Conservation (phyloP, 129 eudicot genomes). For the Gnaphalium uliginosum region DNA sequence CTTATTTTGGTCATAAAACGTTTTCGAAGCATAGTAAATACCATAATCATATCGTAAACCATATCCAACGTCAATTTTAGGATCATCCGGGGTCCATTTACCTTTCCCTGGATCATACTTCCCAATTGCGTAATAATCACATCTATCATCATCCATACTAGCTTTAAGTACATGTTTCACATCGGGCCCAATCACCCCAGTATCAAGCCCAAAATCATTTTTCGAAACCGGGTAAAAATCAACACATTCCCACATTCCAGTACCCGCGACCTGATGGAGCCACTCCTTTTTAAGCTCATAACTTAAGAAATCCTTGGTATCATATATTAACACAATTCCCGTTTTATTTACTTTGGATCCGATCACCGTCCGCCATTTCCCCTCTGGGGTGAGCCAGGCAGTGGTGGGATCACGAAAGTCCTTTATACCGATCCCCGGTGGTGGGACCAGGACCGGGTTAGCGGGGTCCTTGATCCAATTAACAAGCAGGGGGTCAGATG, state of each 20-base stretch:
- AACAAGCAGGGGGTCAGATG: slow-evolving; percentile 64
- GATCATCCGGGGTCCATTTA: slow-evolving; percentile 71
- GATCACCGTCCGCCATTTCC: slow-evolving; percentile 67
- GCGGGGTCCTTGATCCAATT: slow-evolving; percentile 68
- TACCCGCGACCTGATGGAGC: slow-evolving; percentile 62
- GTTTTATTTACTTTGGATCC: slow-evolving; percentile 68
- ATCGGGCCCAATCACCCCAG: slow-evolving; percentile 45
- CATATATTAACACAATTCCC: slow-evolving; percentile 67
- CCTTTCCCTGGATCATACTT: slow-evolving; percentile 42
- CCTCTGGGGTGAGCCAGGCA: slow-evolving; percentile 70
- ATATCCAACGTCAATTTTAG: slow-evolving; percentile 59
- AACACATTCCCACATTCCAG: slow-evolving; percentile 96
- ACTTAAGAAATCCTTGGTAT: slow-evolving; percentile 56
- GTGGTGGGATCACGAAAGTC: slow-evolving; percentile 90
- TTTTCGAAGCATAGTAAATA: slow-evolving; percentile 77
- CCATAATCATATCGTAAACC: slow-evolving; percentile 87
- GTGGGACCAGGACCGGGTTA: slow-evolving; percentile 76
- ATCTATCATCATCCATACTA: slow-evolving; percentile 69
- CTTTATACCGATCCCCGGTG: slow-evolving; percentile 46
- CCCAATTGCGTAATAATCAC: slow-evolving; percentile 78
- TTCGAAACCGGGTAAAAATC: slow-evolving; percentile 78
- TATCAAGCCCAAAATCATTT: slow-evolving; percentile 50
- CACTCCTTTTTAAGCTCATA: slow-evolving; percentile 41
- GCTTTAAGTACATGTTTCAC: slow-evolving; percentile 80
- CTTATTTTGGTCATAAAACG: slow-evolving; percentile 71